Conservation (phyloP, 805 yeast species). For the Komagataella pseudopastoris region DNA sequence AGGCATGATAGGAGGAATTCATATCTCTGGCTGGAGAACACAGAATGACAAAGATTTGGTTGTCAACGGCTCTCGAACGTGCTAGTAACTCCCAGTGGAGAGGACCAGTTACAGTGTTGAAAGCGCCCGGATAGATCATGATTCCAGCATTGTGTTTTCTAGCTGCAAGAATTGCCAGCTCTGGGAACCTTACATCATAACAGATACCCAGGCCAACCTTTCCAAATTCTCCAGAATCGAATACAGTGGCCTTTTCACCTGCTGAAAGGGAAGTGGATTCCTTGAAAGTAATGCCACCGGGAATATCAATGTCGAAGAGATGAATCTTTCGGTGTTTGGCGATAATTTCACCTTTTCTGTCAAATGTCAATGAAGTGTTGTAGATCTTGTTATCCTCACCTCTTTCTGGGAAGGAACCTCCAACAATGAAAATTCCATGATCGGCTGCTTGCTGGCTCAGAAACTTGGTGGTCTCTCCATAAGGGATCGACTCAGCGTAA, state of each 20-base stretch:
- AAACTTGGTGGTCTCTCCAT: slow-evolving; percentile 52
- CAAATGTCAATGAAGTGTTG: slow-evolving; percentile 66
- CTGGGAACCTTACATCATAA: slow-evolving; percentile 74
- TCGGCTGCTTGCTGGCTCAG: slow-evolving; percentile 56
- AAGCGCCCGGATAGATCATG: slow-evolving; percentile 76
- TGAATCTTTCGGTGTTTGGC: slow-evolving; percentile 89
- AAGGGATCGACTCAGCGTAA: slow-evolving; percentile 80
- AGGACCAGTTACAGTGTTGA: slow-evolving; percentile 77
- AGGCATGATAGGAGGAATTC: slow-evolving; percentile 45
- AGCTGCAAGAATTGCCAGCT: slow-evolving; percentile 56
- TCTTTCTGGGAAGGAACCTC: slow-evolving; percentile 87
- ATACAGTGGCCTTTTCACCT: slow-evolving; percentile 73
- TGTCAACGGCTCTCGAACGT: slow-evolving; percentile 62
- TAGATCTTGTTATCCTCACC: slow-evolving; percentile 44
- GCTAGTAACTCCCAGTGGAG: slow-evolving; percentile 73
- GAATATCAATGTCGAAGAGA: slow-evolving; percentile 84
- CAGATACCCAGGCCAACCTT: slow-evolving; percentile 78
- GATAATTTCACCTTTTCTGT: slow-evolving; percentile 58
- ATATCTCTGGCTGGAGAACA: slow-evolving; percentile 84
- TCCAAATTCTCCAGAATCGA: slow-evolving; percentile 50
- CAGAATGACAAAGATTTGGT: slow-evolving; percentile 55
- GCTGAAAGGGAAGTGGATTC: slow-evolving; percentile 68
- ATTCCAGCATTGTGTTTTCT: slow-evolving; percentile 43
- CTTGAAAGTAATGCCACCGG: slow-evolving; percentile 78
- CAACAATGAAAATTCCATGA: slow-evolving; percentile 53